Conservation (phyloP, 2,329 filamentous ascomycete species). For the Penicillium brasilianum region DNA sequence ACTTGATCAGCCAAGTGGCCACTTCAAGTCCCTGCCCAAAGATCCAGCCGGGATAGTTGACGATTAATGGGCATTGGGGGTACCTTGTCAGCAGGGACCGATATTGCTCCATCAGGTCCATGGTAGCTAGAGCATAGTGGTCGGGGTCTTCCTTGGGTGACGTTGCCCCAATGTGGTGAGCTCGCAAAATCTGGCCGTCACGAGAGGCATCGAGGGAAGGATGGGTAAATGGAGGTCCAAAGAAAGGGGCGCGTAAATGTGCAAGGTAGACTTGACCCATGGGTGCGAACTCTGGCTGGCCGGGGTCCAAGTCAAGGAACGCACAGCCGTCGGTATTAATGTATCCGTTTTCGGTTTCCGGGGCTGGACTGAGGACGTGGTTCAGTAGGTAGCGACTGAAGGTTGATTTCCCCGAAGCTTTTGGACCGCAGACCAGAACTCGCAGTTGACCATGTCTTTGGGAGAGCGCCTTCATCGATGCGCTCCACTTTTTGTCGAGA, state of each 20-base stretch:
- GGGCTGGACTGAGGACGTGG: slow-evolving; percentile 54
- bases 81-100: slow-evolving; percentile 47
- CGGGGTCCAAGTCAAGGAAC: slow-evolving; percentile 64
- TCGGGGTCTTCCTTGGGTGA: slow-evolving; percentile 62
- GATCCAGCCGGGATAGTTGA: slow-evolving; percentile 64
- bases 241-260: slow-evolving; percentile 55
- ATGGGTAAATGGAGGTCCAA: slow-evolving; percentile 64
- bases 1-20: slow-evolving; percentile 53
- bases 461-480: slow-evolving; percentile 50
- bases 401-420: slow-evolving; percentile 65
- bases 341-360: slow-evolving; percentile 37
- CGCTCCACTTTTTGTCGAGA: slow-evolving; percentile 51
- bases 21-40: slow-evolving; percentile 58
- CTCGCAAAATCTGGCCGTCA: slow-evolving; percentile 50
- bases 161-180: slow-evolving; percentile 59
- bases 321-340: slow-evolving; percentile 50
- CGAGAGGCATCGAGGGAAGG: slow-evolving; percentile 44
- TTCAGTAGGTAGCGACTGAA: slow-evolving; percentile 63
- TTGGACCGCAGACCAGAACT: slow-evolving; percentile 60
- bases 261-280: slow-evolving; percentile 64
- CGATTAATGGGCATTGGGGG: slow-evolving; percentile 56
- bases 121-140: slow-evolving; percentile 59
- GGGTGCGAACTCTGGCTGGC: slow-evolving; percentile 63
- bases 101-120: slow-evolving; percentile 59
- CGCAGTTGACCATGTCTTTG: slow-evolving; percentile 45